phyloP scores from a whole-genome alignment of 768 basidiomycete species.

The Asterophora parasitica region DNA sequence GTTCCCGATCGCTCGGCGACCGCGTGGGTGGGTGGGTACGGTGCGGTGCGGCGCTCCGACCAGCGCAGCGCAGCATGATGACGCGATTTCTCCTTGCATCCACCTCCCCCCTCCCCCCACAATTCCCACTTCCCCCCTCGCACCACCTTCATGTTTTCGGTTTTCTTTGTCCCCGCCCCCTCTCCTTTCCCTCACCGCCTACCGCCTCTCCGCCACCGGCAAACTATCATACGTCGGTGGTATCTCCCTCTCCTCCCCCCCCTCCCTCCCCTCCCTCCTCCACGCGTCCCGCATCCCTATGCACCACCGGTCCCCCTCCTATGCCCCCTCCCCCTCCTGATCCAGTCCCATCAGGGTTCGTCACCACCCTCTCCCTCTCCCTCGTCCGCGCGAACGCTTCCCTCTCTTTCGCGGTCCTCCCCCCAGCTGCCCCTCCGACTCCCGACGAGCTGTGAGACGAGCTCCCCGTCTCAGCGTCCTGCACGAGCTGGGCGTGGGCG shows the following conservation, averaged over 20 bases:
- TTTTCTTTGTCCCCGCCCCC: background rate
- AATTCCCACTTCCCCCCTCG: no score
- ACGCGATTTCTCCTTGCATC: no score
- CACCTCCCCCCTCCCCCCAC: no score
- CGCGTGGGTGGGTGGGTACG: no score
- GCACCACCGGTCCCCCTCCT: slow-evolving; percentile 18
- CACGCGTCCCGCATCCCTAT: slow-evolving; percentile 23
- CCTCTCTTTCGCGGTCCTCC: slow-evolving; percentile 19
- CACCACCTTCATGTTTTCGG: no score
- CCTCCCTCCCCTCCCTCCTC: slow-evolving; percentile 14
- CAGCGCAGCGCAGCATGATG: no score
- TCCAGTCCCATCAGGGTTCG: background rate
- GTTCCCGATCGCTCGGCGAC: no score
- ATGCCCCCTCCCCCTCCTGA: slow-evolving; percentile 1
- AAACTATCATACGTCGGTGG: slow-evolving; percentile 30
- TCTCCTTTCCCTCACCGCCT: slow-evolving; percentile 1
- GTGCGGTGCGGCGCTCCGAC: no score
- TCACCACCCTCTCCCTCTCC: no score
- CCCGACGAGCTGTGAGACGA: no score
- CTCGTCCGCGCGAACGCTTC: slow-evolving; percentile 14
- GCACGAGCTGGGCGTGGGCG: no score
- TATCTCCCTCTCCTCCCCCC: slow-evolving; percentile 20
- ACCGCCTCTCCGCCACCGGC: slow-evolving; percentile 2
- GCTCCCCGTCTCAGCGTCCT: no score
- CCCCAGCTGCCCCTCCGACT: slow-evolving; percentile 1